Base-by-base conservation (phyloP, 371 early-diverging fungal genomes). In the Haplosporangium sp. region DNA sequence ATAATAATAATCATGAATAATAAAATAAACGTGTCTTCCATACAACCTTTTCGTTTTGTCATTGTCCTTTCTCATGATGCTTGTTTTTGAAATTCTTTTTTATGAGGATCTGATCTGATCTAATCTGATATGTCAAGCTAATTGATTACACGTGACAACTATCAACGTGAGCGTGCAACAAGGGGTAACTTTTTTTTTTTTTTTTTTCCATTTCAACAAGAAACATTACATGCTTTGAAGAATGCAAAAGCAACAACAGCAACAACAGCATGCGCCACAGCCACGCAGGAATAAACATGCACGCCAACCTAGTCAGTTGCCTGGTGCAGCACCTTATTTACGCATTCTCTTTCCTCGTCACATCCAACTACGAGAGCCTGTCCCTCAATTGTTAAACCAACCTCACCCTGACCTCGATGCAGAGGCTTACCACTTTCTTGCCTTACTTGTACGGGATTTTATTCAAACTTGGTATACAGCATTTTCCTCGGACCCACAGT, bases 381-480 rank as follows among this genome's bases (percentile, higher is more conserved):
- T 79, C 27, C 81, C 81, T 13, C 81, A 74, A 53, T 57, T 79
- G 35, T 66, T 79, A 44, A 67, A 60, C 40, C 65, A 70, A 7
- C 75, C 81, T 10, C 81, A 68, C 60, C 77, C 84, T 39, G 82
- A 83, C 37, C 85, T 90, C 20, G 90, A 90, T 77, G 72, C 85
- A 8, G 90, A 90, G 63, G 82, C 89, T 1, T 90, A 88, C 64
- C 89, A 87, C 38, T 88, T 88, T 72, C 76, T 90, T 38, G 88
- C 90, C 15, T 69, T 89, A 38, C 64, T 89, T 40, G 76, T 90
- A 56, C 81, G 88, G n/a, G 89, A 89, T 56, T 90, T 90, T 56
- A 89, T 90, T 53, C 86, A 88, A 69, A 87, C 88, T 2, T 90
- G 90, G 90, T 90, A 90, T 48, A 72, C 85, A 17, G 66, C 82